These are phyloP conservation scores for Cystobasidium pallidum DNA, from an alignment of 1,284 basidiomycete genomes.

Conservation along the genomic window DNA sequence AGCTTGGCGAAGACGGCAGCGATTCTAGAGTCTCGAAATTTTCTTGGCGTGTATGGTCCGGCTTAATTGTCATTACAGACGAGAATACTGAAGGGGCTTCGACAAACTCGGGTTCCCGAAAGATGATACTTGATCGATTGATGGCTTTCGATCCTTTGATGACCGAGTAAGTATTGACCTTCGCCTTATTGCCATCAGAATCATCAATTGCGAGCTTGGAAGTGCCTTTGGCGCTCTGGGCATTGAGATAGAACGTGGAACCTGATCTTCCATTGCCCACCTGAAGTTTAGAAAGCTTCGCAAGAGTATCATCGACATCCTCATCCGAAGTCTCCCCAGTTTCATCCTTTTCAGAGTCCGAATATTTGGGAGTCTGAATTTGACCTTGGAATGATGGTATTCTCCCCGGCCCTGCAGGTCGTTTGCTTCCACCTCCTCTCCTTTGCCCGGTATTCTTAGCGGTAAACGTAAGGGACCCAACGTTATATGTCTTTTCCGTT, in stretches of 20 bases:
- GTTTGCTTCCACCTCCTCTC: slow-evolving; percentile 49
- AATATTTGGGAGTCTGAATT: slow-evolving; percentile 56
- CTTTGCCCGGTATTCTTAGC: slow-evolving; percentile 61
- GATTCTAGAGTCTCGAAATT: slow-evolving; percentile 19
- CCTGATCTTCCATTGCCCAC: slow-evolving; percentile 64
- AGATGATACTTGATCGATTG: slow-evolving; percentile 41
- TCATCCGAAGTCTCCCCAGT: slow-evolving; percentile 64
- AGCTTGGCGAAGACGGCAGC: slow-evolving; percentile 47
- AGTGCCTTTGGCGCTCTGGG: slow-evolving; percentile 59
- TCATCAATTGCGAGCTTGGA: slow-evolving; percentile 1
- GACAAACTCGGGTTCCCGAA: slow-evolving; percentile 41
- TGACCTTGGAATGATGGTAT: slow-evolving; percentile 75
- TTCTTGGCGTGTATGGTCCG: neutral
- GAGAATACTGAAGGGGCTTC: slow-evolving; percentile 38
- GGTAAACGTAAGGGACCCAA: slow-evolving; percentile 83
- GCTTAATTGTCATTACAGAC: slow-evolving; percentile 54
- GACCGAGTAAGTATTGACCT: slow-evolving; percentile 45
- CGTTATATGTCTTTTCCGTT: slow-evolving; percentile 58
- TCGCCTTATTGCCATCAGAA: slow-evolving; percentile 9
- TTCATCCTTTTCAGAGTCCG: slow-evolving; percentile 53
- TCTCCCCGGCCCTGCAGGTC: slow-evolving; percentile 66
- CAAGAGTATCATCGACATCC: slow-evolving; percentile 53
- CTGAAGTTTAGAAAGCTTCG: slow-evolving; percentile 58
- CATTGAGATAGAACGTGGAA: slow-evolving; percentile 26
- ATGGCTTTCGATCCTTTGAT: slow-evolving; percentile 48